Conservation (phyloP, 148 eudicot species). For the Camellia sinensis region DNA sequence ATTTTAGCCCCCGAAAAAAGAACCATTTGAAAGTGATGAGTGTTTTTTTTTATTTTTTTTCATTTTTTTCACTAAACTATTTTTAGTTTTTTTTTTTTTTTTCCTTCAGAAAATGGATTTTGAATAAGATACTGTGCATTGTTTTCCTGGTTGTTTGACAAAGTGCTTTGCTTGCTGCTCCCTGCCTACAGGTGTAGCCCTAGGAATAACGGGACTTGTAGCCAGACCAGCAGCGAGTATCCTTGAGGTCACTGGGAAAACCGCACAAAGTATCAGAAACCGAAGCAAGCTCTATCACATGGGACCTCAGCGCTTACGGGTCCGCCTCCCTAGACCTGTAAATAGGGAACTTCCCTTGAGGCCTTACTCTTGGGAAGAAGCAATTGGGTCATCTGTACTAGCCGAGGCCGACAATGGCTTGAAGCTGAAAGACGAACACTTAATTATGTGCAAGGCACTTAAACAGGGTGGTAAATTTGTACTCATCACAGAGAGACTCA, state of each 20-base stretch:
- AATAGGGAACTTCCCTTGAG: slow-evolving; percentile 61
- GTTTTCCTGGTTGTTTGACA: background rate
- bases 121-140: background rate
- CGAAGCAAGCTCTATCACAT: slow-evolving; percentile 71
- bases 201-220: slow-evolving; percentile 93
- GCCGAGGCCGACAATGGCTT: slow-evolving; percentile 47
- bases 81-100: too few relatives aligned
- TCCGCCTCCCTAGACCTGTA: slow-evolving; percentile 84
- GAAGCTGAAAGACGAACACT: slow-evolving; percentile 52
- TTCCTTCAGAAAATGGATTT: too few relatives aligned
- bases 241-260: slow-evolving; percentile 87
- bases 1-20: too few relatives aligned
- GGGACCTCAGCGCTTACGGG: slow-evolving; percentile 59
- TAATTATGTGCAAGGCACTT: slow-evolving; percentile 68
- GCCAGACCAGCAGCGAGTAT: slow-evolving; percentile 98
- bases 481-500: slow-evolving; percentile 58
- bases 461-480: slow-evolving; percentile 59
- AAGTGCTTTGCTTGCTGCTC: background rate
- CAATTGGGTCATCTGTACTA: slow-evolving; percentile 71
- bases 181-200: slow-evolving; percentile 64
- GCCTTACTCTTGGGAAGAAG: slow-evolving; percentile 96
- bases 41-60: too few relatives aligned
- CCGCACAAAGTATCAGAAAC: slow-evolving; percentile 94
- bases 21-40: too few relatives aligned
- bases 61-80: too few relatives aligned